Evolutionary conservation across 352 stramenopile species (phyloP), one percentile per base, ranked within the genome.

Genomic region (Pythium oligandrum): DNA sequence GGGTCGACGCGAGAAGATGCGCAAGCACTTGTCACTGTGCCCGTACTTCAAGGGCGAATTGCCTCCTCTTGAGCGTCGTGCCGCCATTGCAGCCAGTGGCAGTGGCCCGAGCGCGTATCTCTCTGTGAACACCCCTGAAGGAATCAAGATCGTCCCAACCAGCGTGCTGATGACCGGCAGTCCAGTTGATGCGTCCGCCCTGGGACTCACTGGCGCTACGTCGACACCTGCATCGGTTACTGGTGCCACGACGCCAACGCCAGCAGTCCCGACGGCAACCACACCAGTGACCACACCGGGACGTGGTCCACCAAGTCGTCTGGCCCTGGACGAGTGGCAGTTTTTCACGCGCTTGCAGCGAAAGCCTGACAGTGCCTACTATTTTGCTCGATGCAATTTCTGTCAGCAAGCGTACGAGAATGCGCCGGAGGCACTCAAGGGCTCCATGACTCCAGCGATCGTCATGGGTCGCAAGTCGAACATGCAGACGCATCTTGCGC

Each of bases 401-500:
- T 92, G 82, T 59, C 74, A 88, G 44, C 64, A 76, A n/a, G 82
- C 82, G 32, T 75, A 71, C 4, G 73, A 86, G 26, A 70, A 59
- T 34, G 77, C 71, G 1, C 70, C 73, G 0, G 73, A 81, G 3
- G 56, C 66, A 4, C 66, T 86, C 54, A 78, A 78, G 43, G 39
- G 50, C 30, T 67, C 63, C 0, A 81, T 88, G 71, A 65, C 73
- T 40, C 73, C 79, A 30, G 70, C 70, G 30, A 63, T 86, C 47
- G 70, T 92, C 40, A 83, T 86, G 63, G 82, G 78, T 0, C 73
- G 81, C 32, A 92, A 90, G 57, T 75, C 74, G 48, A 92, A 90
- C 61, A 92, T 92, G 82, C 82, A 90, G 68, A 92, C 82, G 3
- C 82, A 92, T 53, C 59, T 90, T 62, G 66, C 77, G 67, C 88